Percentiles rank a stretch among this genome's conserved stretches.
Conservation (phyloP, 208 protist species). For the Trypanosoma vivax region DNA sequence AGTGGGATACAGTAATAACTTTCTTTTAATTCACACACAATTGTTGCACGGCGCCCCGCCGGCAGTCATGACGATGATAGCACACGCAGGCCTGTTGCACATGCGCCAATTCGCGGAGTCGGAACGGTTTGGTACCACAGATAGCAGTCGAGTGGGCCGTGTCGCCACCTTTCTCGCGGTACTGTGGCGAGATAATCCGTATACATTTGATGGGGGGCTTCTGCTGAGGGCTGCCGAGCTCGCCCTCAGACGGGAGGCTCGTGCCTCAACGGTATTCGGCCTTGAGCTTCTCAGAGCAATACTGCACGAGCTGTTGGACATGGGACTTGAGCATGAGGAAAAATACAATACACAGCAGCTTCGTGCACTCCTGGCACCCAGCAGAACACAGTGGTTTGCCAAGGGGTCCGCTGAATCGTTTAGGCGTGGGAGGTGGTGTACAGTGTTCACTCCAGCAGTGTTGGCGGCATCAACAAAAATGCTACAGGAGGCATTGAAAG, state of each 20-base stretch:
- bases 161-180: conserved; percentile 50
- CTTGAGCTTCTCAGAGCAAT: conserved; percentile 58
- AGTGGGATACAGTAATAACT: conserved; percentile 76
- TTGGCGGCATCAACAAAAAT: conserved; percentile 11
- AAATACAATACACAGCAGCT: conserved; percentile 53
- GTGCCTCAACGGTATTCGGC: conserved; percentile 41
- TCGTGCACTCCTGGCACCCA: conserved; percentile 28
- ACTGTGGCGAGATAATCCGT: conserved; percentile 50
- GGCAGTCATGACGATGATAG: conserved; percentile 48
- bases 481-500: conserved; percentile 21
- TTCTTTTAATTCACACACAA: conserved; percentile 55
- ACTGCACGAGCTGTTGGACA: conserved; percentile 37
- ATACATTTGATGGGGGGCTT: conserved; percentile 28
- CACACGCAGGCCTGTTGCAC: conserved; percentile 37
- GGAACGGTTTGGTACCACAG: conserved; percentile 29
- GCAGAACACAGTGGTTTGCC: conserved; percentile 46
- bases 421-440: conserved; percentile 40
- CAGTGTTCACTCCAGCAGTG: conserved; percentile 17
- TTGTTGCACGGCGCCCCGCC: conserved; percentile 46
- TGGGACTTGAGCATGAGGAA: conserved; percentile 58
- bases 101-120: conserved; percentile 47
- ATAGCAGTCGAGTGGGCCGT: conserved; percentile 33
- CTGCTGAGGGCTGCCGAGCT: conserved; percentile 56
- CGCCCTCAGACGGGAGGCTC: conserved; percentile 38
- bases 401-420: conserved; percentile 66